A percentile compares a stretch with the other conserved stretches of the same genome.
Conservation (phyloP, 1,284 basidiomycete species). For the Phylloporus sp. region DNA sequence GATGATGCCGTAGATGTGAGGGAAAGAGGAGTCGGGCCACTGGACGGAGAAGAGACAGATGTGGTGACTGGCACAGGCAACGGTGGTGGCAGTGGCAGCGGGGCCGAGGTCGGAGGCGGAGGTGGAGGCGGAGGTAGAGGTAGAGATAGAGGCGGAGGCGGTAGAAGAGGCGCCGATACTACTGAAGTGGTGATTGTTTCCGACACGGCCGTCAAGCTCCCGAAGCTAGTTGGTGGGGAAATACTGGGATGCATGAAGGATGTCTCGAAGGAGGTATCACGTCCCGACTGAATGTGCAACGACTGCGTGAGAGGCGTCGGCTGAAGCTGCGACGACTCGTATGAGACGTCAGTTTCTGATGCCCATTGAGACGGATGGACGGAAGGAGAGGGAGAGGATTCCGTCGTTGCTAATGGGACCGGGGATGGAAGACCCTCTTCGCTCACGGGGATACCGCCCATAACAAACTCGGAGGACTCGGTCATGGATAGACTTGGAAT, state of each 20-base stretch:
- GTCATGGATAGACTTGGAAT: constrained; percentile 26
- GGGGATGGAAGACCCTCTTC: constrained; percentile 33
- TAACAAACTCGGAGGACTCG: constrained; percentile 39
- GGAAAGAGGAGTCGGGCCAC: constrained; percentile 31
- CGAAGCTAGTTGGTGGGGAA: constrained; percentile 44
- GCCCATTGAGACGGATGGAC: constrained; percentile 56
- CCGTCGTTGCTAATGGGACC: constrained; percentile 28
- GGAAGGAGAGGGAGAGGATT: constrained; percentile 42
- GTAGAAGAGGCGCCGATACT: constrained; percentile 16
- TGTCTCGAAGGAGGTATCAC: constrained; percentile 66
- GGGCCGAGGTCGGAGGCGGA: neutral
- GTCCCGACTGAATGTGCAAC: constrained; percentile 56
- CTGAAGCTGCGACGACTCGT: constrained; percentile 67
- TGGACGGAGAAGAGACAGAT: constrained; percentile 33
- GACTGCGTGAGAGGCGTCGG: constrained; percentile 70
- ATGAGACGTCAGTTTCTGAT: constrained; percentile 63
- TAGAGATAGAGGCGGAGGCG: neutral
- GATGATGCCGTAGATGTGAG: constrained; percentile 38
- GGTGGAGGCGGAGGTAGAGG: constrained; percentile 13
- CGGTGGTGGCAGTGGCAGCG: constrained; percentile 7
- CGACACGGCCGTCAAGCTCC: constrained; percentile 39
- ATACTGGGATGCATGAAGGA: constrained; percentile 54
- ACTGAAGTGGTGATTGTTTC: constrained; percentile 40
- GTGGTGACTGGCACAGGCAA: constrained; percentile 5
- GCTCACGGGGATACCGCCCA: constrained; percentile 32